These are phyloP conservation scores for Ogataea allantospora DNA, from an alignment of 805 yeast genomes.

Conservation along the genomic window DNA sequence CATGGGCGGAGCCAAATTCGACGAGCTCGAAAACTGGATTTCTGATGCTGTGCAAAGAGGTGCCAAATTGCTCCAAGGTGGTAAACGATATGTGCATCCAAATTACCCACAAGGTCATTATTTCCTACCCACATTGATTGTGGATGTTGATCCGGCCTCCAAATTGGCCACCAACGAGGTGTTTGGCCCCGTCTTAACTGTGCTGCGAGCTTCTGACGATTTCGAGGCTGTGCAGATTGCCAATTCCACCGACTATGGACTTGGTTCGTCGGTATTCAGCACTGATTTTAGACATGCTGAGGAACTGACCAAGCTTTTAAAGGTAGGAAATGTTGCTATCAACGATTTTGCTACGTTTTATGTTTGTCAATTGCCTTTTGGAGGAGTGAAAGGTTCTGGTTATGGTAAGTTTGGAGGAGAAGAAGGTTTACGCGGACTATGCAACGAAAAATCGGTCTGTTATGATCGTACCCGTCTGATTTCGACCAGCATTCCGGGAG, in stretches of 20 bases:
- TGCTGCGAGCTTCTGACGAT: slow-evolving; percentile 67
- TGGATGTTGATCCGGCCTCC: slow-evolving; percentile 77
- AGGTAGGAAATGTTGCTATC: slow-evolving; percentile 91
- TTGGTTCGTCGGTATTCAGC: slow-evolving; percentile 92
- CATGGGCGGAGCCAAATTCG: slow-evolving; percentile 68
- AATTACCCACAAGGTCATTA: slow-evolving; percentile 95
- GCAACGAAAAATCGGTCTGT: slow-evolving; percentile 83
- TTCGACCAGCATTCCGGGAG: slow-evolving; percentile 80
- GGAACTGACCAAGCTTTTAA: slow-evolving; percentile 58
- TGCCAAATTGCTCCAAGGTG: slow-evolving; percentile 82
- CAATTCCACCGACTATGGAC: slow-evolving; percentile 82
- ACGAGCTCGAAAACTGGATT: slow-evolving; percentile 61
- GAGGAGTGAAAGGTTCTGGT: slow-evolving; percentile 91
- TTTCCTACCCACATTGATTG: slow-evolving; percentile 84
- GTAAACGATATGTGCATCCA: slow-evolving; percentile 77
- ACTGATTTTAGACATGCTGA: slow-evolving; percentile 54
- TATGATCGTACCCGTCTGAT: slow-evolving; percentile 78
- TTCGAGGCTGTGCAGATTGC: slow-evolving; percentile 75
- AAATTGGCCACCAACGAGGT: slow-evolving; percentile 84
- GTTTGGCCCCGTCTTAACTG: slow-evolving; percentile 86
- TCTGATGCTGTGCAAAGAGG: slow-evolving; percentile 74
- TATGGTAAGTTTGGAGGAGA: slow-evolving; percentile 98
- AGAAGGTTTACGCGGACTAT: slow-evolving; percentile 90
- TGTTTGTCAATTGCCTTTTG: slow-evolving; percentile 95
- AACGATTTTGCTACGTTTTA: slow-evolving; percentile 97